Evolutionary conservation across 176 grass and related monocot genomes (phyloP).

Genomic region (Ananas comosus): DNA sequence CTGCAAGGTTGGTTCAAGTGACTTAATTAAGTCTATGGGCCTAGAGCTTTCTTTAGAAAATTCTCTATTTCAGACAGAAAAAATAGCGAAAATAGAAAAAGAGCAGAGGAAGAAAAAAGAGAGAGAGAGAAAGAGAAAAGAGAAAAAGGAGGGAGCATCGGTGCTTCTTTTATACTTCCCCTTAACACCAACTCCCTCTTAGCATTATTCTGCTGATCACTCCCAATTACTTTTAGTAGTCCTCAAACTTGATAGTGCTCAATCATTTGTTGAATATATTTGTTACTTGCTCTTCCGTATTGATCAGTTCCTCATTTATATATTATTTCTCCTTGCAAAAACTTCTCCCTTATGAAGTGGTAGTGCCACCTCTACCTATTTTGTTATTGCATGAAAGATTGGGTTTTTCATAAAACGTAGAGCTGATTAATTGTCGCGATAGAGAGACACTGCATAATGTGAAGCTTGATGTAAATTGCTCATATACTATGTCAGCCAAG

Average conservation of each 20-base stretch:
- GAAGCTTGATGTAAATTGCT: neutral
- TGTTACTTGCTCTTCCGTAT: neutral
- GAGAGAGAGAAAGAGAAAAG: too few relatives aligned
- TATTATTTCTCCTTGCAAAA: neutral
- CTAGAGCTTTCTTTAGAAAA: too few relatives aligned
- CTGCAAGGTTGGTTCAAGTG: too few relatives aligned
- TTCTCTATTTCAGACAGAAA: too few relatives aligned
- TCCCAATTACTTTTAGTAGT: neutral
- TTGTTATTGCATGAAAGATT: constrained; percentile 2
- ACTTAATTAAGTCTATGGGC: too few relatives aligned
- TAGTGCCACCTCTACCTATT: neutral
- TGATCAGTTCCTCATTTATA: neutral
- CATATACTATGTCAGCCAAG: neutral
- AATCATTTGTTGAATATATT: neutral
- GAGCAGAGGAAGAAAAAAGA: too few relatives aligned
- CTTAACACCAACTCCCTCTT: too few relatives aligned
- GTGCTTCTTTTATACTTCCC: too few relatives aligned
- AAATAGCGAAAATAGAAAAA: too few relatives aligned
- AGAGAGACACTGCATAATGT: neutral
- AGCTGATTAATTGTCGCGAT: constrained; percentile 5
- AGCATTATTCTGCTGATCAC: neutral
- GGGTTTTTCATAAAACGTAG: constrained; percentile 5
- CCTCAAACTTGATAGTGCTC: neutral
- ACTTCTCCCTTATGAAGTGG: neutral
- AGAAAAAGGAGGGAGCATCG: too few relatives aligned